phyloP scores from a whole-genome alignment of 352 stramenopile genomes.

The Thraustochytrium striatum region DNA sequence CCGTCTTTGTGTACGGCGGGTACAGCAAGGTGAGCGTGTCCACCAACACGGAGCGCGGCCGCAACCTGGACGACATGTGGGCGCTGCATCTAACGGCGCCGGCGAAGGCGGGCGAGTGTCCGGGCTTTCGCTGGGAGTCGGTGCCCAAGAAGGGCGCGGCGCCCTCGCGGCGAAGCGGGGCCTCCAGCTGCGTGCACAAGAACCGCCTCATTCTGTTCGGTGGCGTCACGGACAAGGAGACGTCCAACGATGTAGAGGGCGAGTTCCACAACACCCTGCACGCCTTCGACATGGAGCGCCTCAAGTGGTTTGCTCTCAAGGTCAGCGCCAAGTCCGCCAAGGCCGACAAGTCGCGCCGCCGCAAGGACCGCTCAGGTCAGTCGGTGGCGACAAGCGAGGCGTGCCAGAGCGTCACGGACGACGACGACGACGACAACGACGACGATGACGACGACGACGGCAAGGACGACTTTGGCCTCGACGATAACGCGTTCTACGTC shows the following conservation, averaged over 20 bases:
- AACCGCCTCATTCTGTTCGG: conserved; percentile 81
- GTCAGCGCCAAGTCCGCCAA: conserved; percentile 17
- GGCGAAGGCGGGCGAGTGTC: conserved; percentile 34
- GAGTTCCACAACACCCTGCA: conserved; percentile 43
- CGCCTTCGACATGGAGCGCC: conserved; percentile 45
- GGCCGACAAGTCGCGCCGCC: conserved; percentile 20
- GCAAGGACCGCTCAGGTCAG: conserved; percentile 14
- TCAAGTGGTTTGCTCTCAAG: conserved; percentile 48
- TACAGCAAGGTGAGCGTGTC: conserved; percentile 71
- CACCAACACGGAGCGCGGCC: conserved; percentile 74
- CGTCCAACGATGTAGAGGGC: conserved; percentile 29
- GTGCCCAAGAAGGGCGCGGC: conserved; percentile 66
- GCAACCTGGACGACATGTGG: conserved; percentile 78
- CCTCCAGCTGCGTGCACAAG: conserved; percentile 74
- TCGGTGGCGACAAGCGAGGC: conserved; percentile 8
- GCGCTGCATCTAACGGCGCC: conserved; percentile 67
- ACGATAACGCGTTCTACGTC: conserved; percentile 50
- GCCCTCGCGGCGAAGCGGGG: conserved; percentile 66
- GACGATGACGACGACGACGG: conserved; percentile 32
- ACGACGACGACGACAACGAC: conserved; percentile 28
- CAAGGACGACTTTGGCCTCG: conserved; percentile 25
- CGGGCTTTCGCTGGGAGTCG: conserved; percentile 36
- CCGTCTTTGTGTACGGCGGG: conserved; percentile 76
- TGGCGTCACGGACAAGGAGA: conserved; percentile 75
- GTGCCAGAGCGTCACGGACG: conserved; percentile 30